These are phyloP conservation scores for Microcera coccophila DNA, from an alignment of 2,329 filamentous ascomycete species.

Conservation along the genomic window DNA sequence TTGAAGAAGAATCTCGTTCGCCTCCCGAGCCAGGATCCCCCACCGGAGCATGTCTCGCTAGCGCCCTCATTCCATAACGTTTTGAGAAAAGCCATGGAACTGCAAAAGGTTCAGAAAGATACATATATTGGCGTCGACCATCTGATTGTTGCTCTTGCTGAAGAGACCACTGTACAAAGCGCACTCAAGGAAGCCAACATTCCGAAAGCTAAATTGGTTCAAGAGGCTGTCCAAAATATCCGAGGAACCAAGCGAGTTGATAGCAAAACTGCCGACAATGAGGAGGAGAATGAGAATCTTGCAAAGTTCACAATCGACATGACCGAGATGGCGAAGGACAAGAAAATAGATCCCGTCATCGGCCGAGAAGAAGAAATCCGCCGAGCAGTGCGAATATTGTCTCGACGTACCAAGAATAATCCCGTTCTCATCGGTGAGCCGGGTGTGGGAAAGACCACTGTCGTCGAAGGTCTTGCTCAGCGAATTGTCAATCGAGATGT, in stretches of 20 bases:
- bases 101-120: slow-evolving; percentile 98
- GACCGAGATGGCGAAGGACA: slow-evolving; percentile 92
- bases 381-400: slow-evolving; percentile 85
- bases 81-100: slow-evolving; percentile 76
- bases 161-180: slow-evolving; percentile 70
- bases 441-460: slow-evolving; percentile 97
- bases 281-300: slow-evolving; percentile 89
- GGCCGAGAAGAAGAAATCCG: slow-evolving; percentile 94
- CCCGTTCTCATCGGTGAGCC: slow-evolving; percentile 96
- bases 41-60: slow-evolving; percentile 81
- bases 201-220: slow-evolving; percentile 84
- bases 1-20: slow-evolving; percentile 91
- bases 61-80: slow-evolving; percentile 79
- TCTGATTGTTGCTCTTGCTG: slow-evolving; percentile 77
- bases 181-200: slow-evolving; percentile 83
- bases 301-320: slow-evolving; percentile 99
- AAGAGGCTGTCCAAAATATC: slow-evolving; percentile 86
- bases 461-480: slow-evolving; percentile 91
- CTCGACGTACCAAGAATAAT: slow-evolving; percentile 95
- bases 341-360: slow-evolving; percentile 97
- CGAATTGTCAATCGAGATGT: slow-evolving; percentile 97
- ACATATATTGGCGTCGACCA: slow-evolving; percentile 93
- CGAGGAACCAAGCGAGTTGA: slow-evolving; percentile 91
- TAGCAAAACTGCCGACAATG: slow-evolving; percentile 90
- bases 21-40: slow-evolving; percentile 88